phyloP scores from a whole-genome alignment of 805 yeast species.

The Teunomyces funiuensis region DNA sequence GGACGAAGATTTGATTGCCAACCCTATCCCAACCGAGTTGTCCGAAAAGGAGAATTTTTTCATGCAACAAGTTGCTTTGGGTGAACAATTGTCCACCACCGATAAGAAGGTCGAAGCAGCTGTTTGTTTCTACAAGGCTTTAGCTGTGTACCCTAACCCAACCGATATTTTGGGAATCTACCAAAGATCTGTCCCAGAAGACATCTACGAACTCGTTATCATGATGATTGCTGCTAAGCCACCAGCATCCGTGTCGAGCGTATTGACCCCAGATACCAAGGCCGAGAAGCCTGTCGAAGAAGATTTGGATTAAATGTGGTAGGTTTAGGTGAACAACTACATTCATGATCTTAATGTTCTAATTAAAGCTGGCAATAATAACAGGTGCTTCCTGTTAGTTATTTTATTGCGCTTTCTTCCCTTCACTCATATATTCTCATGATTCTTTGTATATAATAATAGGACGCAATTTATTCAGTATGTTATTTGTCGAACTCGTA shows the following conservation, averaged over 20 bases:
- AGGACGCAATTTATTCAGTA: slow-evolving; percentile 1
- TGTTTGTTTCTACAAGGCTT: slow-evolving; percentile 86
- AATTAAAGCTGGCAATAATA: slow-evolving; percentile 1
- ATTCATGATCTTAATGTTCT: neutral
- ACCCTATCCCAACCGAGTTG: slow-evolving; percentile 74
- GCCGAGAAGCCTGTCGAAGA: slow-evolving; percentile 27
- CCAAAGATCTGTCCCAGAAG: slow-evolving; percentile 83
- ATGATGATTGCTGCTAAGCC: slow-evolving; percentile 90
- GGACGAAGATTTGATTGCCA: slow-evolving; percentile 58
- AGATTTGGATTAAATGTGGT: slow-evolving; percentile 29
- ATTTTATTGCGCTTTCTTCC: slow-evolving; percentile 4
- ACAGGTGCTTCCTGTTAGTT: slow-evolving; percentile 3
- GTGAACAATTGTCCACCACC: slow-evolving; percentile 77
- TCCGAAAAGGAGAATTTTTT: slow-evolving; percentile 74
- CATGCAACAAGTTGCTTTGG: slow-evolving; percentile 78
- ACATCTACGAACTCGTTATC: slow-evolving; percentile 77
- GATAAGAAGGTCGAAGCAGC: slow-evolving; percentile 82
- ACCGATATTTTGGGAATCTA: slow-evolving; percentile 85
- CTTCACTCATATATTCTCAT: slow-evolving; percentile 5
- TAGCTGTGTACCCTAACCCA: slow-evolving; percentile 92
- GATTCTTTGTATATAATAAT: slow-evolving; percentile 3
- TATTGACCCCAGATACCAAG: slow-evolving; percentile 38
- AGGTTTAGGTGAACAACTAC: neutral
- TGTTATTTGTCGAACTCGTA: neutral
- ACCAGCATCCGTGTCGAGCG: slow-evolving; percentile 73